phyloP scores from a whole-genome alignment of 495 filamentous ascomycete species.

The Durotheca rogersii region DNA sequence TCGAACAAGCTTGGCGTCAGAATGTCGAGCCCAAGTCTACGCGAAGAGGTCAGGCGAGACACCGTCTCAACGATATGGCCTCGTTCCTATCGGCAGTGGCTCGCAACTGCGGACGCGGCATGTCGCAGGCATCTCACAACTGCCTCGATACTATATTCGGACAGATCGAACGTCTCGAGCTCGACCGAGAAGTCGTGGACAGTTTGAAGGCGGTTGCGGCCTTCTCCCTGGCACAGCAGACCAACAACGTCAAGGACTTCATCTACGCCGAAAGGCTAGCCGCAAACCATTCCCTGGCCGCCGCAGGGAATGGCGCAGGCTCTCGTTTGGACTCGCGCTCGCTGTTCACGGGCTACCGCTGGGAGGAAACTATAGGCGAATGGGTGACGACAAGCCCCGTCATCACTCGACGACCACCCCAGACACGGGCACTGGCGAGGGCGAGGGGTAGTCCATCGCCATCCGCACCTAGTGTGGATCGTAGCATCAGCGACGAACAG shows the following conservation, averaged over 20 bases:
- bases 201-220: conserved; percentile 35
- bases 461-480: conserved; percentile 14
- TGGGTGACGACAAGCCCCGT: conserved; percentile 48
- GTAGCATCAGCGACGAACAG: not conserved
- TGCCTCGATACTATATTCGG: conserved; percentile 36
- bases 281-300: conserved; percentile 9
- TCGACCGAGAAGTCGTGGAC: conserved; percentile 18
- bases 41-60: conserved; percentile 16
- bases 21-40: conserved; percentile 4
- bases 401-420: conserved; percentile 7
- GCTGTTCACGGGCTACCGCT: conserved; percentile 44
- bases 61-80: conserved; percentile 29
- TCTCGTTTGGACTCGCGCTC: conserved; percentile 11
- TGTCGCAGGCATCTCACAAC: conserved; percentile 35
- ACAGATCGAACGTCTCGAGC: conserved; percentile 21
- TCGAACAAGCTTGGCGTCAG: conserved; percentile 24
- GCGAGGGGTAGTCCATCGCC: conserved; percentile 14
- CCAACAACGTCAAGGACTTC: conserved; percentile 45
- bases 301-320: conserved; percentile 5
- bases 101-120: conserved; percentile 37
- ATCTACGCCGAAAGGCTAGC: conserved; percentile 44
- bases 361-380: conserved; percentile 58
- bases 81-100: conserved; percentile 39
- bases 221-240: conserved; percentile 45
- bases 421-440: conserved; percentile 8